Evolutionary conservation across 2,329 filamentous ascomycete genomes (phyloP).

Genomic region (Pseudonectria buxi): DNA sequence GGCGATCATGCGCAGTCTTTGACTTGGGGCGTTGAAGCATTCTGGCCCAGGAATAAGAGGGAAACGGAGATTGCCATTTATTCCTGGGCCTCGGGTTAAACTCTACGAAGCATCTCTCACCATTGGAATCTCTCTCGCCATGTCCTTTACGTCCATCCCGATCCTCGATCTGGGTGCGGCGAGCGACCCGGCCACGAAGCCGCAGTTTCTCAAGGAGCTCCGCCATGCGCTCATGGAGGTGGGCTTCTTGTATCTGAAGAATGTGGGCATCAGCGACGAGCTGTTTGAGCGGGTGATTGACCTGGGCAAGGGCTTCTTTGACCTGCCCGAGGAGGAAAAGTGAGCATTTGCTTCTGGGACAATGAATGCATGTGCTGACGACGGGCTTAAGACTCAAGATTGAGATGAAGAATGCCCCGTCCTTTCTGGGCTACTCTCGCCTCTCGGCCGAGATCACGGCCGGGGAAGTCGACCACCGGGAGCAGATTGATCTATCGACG

Average conservation of each 20-base stretch:
- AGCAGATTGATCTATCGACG: slow-evolving; percentile 82
- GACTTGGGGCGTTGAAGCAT: too few species aligned
- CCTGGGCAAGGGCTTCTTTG: slow-evolving; percentile 68
- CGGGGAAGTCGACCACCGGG: slow-evolving; percentile 68
- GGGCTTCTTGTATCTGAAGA: slow-evolving; percentile 81
- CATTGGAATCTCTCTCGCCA: too few species aligned
- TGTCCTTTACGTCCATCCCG: slow-evolving; percentile 71
- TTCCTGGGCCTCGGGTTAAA: too few species aligned
- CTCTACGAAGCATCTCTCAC: too few species aligned
- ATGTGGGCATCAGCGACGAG: slow-evolving; percentile 63
- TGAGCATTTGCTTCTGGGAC: slow-evolving; percentile 32
- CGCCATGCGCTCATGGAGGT: slow-evolving; percentile 74
- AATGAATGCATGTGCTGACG: too few species aligned
- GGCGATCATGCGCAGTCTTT: slow-evolving; percentile 9
- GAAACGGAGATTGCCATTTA: too few species aligned
- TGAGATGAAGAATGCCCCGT: slow-evolving; percentile 67
- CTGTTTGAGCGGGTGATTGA: slow-evolving; percentile 59
- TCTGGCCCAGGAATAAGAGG: too few species aligned
- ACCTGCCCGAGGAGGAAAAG: slow-evolving; percentile 71
- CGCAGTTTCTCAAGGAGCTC: slow-evolving; percentile 62
- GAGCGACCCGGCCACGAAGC: slow-evolving; percentile 57
- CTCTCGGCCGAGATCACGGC: slow-evolving; percentile 67
- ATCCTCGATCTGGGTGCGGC: slow-evolving; percentile 69
- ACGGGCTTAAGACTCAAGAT: slow-evolving; percentile 47
- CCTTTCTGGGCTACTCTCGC: slow-evolving; percentile 63